Evolutionary conservation across 768 basidiomycete species (phyloP).

Genomic region (Podaxis sp.): DNA sequence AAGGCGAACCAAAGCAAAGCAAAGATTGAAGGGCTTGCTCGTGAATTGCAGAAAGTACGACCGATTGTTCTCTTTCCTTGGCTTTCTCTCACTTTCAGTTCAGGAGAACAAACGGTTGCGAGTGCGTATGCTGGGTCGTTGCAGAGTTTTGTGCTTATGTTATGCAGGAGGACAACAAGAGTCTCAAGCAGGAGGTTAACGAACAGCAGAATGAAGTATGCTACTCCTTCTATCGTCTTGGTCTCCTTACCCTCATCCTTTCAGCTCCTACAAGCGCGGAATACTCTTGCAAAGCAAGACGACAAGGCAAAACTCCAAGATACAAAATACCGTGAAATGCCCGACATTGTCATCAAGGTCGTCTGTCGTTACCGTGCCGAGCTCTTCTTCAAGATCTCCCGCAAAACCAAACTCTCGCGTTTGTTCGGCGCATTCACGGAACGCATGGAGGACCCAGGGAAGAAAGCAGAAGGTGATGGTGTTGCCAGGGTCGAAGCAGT

Average conservation of each 20-base stretch:
- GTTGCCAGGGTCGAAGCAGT: conserved; percentile 40
- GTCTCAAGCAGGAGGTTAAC: conserved; percentile 73
- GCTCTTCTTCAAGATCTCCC: conserved; percentile 89
- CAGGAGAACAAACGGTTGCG: conserved; percentile 89
- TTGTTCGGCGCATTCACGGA: conserved; percentile 88
- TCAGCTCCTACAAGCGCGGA: conserved; percentile 78
- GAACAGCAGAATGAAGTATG: conserved; percentile 81
- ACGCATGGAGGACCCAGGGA: conserved; percentile 67
- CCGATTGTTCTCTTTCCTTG: conserved; percentile 13
- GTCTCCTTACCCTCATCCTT: conserved; percentile 7
- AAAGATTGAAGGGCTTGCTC: conserved; percentile 86
- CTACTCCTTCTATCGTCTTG: not conserved
- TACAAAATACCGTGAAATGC: conserved; percentile 77
- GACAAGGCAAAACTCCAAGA: conserved; percentile 79
- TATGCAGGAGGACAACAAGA: conserved; percentile 78
- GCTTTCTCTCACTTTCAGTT: conserved; percentile 11
- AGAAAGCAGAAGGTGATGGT: conserved; percentile 33
- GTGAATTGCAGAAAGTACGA: conserved; percentile 82
- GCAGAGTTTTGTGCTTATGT: conserved; percentile 14
- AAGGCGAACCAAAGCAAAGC: conserved; percentile 87
- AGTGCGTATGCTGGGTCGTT: conserved; percentile 38
- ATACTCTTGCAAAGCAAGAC: conserved; percentile 73
- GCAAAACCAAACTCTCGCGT: conserved; percentile 81
- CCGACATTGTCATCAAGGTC: conserved; percentile 89
- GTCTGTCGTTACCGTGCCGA: conserved; percentile 87